Percentiles rank a stretch among this genome's conserved stretches.
phyloP scores from a whole-genome alignment of 2,329 filamentous ascomycete species.

The Colletotrichum sp. region DNA sequence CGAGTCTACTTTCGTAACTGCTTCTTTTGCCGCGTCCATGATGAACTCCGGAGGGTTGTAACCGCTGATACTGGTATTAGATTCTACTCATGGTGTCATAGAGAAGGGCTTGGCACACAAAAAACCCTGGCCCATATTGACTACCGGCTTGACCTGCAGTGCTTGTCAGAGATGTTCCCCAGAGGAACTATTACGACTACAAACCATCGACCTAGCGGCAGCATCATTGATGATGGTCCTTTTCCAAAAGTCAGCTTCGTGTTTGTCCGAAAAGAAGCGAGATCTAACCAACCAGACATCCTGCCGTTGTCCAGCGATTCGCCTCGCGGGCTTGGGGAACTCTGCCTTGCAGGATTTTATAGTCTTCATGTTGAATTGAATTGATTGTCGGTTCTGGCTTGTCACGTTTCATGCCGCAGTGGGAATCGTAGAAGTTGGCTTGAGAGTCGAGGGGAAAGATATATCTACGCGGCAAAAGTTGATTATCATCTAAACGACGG shows the following conservation, averaged over 20 bases:
- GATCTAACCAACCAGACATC: slow-evolving; percentile 52
- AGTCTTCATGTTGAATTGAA: too few species aligned
- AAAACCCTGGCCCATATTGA: slow-evolving; percentile 73
- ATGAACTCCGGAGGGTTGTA: slow-evolving; percentile 95
- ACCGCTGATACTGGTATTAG: slow-evolving; percentile 45
- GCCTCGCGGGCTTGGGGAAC: slow-evolving; percentile 46
- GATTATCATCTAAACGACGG: too few species aligned
- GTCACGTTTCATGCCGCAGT: too few species aligned
- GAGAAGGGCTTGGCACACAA: slow-evolving; percentile 42
- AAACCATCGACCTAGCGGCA: slow-evolving; percentile 63
- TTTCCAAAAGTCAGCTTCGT: too few species aligned
- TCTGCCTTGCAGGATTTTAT: too few species aligned
- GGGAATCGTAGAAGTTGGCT: too few species aligned
- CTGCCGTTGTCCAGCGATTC: slow-evolving; percentile 54
- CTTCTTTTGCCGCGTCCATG: slow-evolving; percentile 87
- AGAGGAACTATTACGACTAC: slow-evolving; percentile 34
- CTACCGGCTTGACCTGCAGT: slow-evolving; percentile 67
- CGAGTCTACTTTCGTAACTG: slow-evolving; percentile 90
- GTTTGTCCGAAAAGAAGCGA: too few species aligned
- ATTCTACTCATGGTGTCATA: too few species aligned
- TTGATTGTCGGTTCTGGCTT: too few species aligned
- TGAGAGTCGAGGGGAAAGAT: too few species aligned
- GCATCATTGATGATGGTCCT: not conserved
- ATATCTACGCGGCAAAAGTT: too few species aligned
- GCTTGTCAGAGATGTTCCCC: slow-evolving; percentile 58